A percentile compares a stretch with the other conserved stretches of the same genome.
Conservation (phyloP, 1,284 basidiomycete species). For the Ceratobasidium sp. region DNA sequence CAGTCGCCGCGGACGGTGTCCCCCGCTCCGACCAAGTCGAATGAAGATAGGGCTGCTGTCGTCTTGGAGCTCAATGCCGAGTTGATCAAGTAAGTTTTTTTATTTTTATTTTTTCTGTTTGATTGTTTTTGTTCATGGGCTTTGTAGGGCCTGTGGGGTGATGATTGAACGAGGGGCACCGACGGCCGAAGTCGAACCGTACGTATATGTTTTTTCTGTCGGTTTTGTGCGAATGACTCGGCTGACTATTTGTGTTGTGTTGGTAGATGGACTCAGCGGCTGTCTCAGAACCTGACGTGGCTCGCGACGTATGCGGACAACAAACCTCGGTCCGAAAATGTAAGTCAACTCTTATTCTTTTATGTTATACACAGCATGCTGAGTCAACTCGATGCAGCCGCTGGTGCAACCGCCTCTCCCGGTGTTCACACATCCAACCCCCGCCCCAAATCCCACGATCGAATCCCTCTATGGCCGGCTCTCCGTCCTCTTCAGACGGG, state of each 20-base stretch:
- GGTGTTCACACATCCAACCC: conserved; percentile 37
- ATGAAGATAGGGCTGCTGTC: conserved; percentile 29
- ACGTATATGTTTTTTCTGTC: not conserved
- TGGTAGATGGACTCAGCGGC: conserved; percentile 32
- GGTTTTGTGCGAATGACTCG: not conserved
- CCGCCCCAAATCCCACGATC: conserved; percentile 40
- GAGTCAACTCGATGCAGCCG: not conserved
- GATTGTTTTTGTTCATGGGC: conserved; percentile 9
- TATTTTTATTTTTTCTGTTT: not conserved
- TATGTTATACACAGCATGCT: not conserved
- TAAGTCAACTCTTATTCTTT: not conserved
- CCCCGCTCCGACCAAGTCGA: conserved; percentile 10
- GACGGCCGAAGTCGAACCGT: conserved; percentile 38
- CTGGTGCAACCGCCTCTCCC: conserved; percentile 28
- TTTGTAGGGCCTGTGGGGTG: conserved; percentile 23
- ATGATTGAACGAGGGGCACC: conserved; percentile 39
- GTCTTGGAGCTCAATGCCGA: conserved; percentile 43
- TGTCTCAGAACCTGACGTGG: conserved; percentile 44
- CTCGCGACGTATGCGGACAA: conserved; percentile 43
- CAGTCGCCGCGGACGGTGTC: conserved; percentile 29
- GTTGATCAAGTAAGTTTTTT: conserved; percentile 39
- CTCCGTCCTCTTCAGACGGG: conserved; percentile 34
- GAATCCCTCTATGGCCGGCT: conserved; percentile 37
- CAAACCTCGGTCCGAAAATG: conserved; percentile 41
- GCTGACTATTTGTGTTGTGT: conserved; percentile 1